phyloP scores from a whole-genome alignment of 495 filamentous ascomycete genomes.

The Arthonia radiata region DNA sequence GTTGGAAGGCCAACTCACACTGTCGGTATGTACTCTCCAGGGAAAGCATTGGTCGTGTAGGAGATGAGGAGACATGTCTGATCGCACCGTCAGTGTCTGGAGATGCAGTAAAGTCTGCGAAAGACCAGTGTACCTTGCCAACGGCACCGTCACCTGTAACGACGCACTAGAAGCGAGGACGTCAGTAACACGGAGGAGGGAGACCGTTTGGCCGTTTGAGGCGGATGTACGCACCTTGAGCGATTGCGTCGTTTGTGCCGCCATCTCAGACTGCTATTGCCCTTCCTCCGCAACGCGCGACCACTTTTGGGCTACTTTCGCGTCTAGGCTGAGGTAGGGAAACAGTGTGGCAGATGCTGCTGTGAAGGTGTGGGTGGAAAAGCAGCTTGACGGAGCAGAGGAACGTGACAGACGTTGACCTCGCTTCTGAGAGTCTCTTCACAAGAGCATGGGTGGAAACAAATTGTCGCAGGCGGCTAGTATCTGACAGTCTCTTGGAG shows the following conservation, averaged over 20 bases:
- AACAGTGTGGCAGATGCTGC: too few species aligned
- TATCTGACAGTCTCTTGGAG: too few species aligned
- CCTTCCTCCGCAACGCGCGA: too few species aligned
- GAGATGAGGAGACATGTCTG: slow-evolving; percentile 98
- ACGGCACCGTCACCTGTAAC: slow-evolving; percentile 98
- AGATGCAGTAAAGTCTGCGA: slow-evolving; percentile 1
- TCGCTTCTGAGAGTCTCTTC: too few species aligned
- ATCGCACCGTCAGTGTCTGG: slow-evolving; percentile 4
- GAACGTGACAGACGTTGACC: too few species aligned
- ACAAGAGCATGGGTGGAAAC: too few species aligned
- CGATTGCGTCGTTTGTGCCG: slow-evolving; percentile 44
- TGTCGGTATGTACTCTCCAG: slow-evolving; percentile 95
- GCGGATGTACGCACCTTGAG: slow-evolving; percentile 31
- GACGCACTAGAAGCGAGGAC: slow-evolving; percentile 42
- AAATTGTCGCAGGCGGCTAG: too few species aligned
- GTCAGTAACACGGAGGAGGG: slow-evolving; percentile 10
- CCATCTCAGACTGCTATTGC: too few species aligned
- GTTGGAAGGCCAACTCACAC: slow-evolving; percentile 54
- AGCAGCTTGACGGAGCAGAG: too few species aligned
- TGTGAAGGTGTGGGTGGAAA: too few species aligned
- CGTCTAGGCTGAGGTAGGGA: too few species aligned
- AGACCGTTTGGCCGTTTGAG: slow-evolving; percentile 1
- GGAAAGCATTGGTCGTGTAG: slow-evolving; percentile 97
- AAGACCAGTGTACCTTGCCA: slow-evolving; percentile 47
- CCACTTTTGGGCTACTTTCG: too few species aligned